Percentiles rank a stretch among this genome's conserved stretches.
phyloP scores from a whole-genome alignment of 2,329 filamentous ascomycete genomes.

The Fusarium sp. region DNA sequence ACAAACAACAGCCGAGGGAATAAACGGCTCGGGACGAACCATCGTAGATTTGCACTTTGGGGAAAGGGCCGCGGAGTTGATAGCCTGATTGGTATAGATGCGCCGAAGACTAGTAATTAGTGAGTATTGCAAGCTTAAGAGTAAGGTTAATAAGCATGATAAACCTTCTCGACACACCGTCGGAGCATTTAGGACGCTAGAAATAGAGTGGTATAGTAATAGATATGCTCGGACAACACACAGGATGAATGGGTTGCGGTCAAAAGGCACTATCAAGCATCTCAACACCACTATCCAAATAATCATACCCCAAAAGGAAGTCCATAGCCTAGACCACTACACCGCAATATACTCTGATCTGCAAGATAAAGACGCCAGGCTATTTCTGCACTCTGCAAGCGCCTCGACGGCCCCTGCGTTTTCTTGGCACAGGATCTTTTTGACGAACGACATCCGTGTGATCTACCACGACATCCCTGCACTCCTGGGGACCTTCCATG shows the following conservation, averaged over 20 bases:
- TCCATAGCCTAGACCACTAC: neutral
- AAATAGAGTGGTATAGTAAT: neutral
- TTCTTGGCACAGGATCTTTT: neutral
- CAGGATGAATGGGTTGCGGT: no score
- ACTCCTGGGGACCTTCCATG: neutral
- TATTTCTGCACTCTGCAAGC: neutral
- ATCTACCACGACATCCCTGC: neutral
- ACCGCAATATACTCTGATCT: neutral
- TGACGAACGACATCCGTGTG: neutral
- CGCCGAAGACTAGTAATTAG: neutral
- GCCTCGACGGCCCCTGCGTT: neutral
- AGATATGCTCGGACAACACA: neutral
- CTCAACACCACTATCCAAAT: neutral
- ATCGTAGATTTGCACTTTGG: neutral
- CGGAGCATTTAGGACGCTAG: neutral
- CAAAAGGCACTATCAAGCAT: neutral
- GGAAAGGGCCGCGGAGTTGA: neutral
- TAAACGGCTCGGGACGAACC: slow-evolving; percentile 25
- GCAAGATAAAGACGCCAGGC: neutral
- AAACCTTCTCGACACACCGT: neutral
- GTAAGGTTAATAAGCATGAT: slow-evolving; percentile 15
- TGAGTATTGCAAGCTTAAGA: neutral
- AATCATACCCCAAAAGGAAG: neutral
- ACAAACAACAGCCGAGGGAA: neutral
- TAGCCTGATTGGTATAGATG: neutral